These are phyloP conservation scores for Circinella umbellata DNA, from an alignment of 371 early-diverging fungal species.

Conservation along the genomic window DNA sequence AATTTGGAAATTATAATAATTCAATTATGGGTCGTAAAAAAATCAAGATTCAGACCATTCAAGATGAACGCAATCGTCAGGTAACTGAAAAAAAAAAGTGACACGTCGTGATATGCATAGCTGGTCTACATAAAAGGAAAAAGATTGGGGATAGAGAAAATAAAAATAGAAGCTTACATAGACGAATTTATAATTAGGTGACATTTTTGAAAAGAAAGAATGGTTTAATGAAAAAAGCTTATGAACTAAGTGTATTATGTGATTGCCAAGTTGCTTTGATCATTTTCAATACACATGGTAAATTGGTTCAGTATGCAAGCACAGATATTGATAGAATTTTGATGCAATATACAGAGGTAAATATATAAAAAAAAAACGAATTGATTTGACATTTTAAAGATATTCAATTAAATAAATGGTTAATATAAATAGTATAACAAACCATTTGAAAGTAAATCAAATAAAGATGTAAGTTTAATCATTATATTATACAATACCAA, in stretches of 20 bases:
- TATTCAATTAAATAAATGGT: no score
- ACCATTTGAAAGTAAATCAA: constrained; percentile 47
- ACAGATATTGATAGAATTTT: constrained; percentile 92
- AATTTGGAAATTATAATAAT: not conserved
- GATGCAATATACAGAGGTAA: constrained; percentile 90
- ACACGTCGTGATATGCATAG: not conserved
- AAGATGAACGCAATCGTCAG: constrained; percentile 94
- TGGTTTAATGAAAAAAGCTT: constrained; percentile 99
- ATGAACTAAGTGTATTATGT: constrained; percentile 96
- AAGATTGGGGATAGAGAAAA: no score
- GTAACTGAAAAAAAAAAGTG: constrained; percentile 40
- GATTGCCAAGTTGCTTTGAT: constrained; percentile 96
- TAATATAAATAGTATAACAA: constrained; percentile 34
- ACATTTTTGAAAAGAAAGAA: constrained; percentile 97
- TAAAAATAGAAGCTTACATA: no score
- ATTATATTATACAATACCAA: not conserved
- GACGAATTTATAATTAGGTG: constrained; percentile 54
- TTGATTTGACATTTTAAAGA: no score
- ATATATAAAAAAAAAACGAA: no score
- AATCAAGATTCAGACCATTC: constrained; percentile 94
- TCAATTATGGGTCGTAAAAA: constrained; percentile 92
- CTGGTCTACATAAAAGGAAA: no score
- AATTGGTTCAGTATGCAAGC: constrained; percentile 91
- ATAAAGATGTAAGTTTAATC: constrained; percentile 37
- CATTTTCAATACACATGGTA: constrained; percentile 91